Evolutionary conservation across 441 rosid genomes (phyloP).

Genomic region (California macrophylla): DNA sequence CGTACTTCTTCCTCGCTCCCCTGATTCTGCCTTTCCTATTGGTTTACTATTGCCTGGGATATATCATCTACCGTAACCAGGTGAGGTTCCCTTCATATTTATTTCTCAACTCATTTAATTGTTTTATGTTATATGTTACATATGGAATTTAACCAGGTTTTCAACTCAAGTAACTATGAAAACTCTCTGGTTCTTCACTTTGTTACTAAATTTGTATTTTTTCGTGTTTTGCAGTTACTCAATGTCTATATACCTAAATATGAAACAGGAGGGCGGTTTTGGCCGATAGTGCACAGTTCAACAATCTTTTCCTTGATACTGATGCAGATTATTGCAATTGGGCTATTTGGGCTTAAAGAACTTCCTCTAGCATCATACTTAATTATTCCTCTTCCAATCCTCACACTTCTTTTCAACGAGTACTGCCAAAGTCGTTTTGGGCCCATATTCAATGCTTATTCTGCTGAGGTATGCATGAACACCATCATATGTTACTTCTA

Average conservation of each 20-base stretch:
- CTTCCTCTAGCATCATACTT: slow-evolving; percentile 58
- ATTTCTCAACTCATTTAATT: not conserved
- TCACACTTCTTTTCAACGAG: slow-evolving; percentile 83
- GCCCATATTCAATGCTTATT: slow-evolving; percentile 59
- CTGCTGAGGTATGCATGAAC: slow-evolving; percentile 59
- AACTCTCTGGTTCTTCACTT: not conserved
- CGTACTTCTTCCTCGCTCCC: slow-evolving; percentile 90
- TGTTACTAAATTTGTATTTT: slow-evolving; percentile 5
- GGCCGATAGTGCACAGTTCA: slow-evolving; percentile 87
- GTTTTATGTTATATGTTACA: not conserved
- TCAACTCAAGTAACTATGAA: not conserved
- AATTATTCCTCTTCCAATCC: slow-evolving; percentile 60
- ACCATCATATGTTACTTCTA: not conserved
- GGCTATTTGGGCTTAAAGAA: slow-evolving; percentile 67
- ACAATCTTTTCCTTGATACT: slow-evolving; percentile 79
- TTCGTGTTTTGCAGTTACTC: slow-evolving; percentile 48
- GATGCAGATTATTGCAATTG: slow-evolving; percentile 84
- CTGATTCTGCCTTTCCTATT: slow-evolving; percentile 83
- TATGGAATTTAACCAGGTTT: not conserved
- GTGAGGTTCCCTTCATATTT: slow-evolving; percentile 25
- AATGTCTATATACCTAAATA: slow-evolving; percentile 73
- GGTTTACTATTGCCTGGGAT: slow-evolving; percentile 69
- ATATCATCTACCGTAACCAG: slow-evolving; percentile 76
- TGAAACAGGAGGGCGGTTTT: slow-evolving; percentile 80
- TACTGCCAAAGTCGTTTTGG: slow-evolving; percentile 88